A percentile compares a stretch with the other conserved stretches of the same genome.
Evolutionary conservation across 345 rosid genomes (phyloP).

Genomic region (Rhodomyrtus tomentosa): DNA sequence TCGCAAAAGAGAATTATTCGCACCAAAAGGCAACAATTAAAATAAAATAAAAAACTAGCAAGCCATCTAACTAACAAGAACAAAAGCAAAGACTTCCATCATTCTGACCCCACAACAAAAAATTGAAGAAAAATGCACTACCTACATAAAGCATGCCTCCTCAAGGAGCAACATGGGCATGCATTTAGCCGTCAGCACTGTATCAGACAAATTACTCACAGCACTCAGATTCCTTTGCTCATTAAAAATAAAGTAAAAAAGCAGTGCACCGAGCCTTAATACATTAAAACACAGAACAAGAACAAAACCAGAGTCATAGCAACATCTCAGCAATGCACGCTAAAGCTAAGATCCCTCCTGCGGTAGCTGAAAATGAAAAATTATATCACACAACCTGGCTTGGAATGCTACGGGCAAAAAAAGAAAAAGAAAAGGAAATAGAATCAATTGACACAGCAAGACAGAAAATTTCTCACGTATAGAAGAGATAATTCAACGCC

Average conservation of each 20-base stretch:
- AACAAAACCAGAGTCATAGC: background rate
- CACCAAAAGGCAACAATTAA: background rate
- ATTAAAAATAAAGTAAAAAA: background rate
- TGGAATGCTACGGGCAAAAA: background rate
- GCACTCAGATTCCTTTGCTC: background rate
- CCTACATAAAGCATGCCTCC: background rate
- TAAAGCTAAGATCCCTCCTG: background rate
- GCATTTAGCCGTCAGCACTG: background rate
- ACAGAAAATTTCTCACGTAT: background rate
- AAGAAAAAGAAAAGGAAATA: background rate
- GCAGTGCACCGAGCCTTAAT: background rate
- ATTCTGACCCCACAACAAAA: background rate
- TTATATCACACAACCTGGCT: background rate
- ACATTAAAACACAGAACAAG: background rate
- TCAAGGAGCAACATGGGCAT: background rate
- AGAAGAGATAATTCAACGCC: background rate
- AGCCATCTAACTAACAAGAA: background rate
- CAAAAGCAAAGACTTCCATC: background rate
- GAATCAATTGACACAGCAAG: background rate
- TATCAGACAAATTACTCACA: background rate
- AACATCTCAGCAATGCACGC: background rate
- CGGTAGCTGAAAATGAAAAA: background rate
- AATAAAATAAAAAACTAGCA: background rate
- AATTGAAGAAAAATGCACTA: background rate
- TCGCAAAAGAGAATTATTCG: background rate